Percentiles rank a stretch among this genome's conserved stretches.
These are phyloP conservation scores for Waltergamsia citrina DNA, from an alignment of 2,329 filamentous ascomycete genomes.

Conservation along the genomic window DNA sequence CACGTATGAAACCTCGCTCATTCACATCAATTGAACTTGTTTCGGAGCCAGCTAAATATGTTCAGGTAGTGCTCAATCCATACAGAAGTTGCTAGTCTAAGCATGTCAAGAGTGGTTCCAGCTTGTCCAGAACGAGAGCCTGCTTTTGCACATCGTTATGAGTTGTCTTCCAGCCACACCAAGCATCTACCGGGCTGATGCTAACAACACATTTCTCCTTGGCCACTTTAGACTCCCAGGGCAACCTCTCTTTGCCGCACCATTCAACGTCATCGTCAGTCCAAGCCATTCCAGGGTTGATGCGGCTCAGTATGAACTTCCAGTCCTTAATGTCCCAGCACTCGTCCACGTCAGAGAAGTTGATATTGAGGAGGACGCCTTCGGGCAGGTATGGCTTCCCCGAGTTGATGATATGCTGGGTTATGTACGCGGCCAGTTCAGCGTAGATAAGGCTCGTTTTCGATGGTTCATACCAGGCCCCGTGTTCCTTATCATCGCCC, in stretches of 20 bases:
- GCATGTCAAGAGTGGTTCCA: neutral
- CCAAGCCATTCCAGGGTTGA: neutral
- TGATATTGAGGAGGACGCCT: constrained; percentile 47
- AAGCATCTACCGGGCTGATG: neutral
- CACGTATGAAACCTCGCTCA: too few relatives aligned
- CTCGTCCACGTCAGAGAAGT: neutral
- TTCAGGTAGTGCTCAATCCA: too few relatives aligned
- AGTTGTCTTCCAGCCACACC: too few relatives aligned
- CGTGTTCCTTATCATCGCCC: neutral
- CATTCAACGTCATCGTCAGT: neutral
- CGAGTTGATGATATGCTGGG: constrained; percentile 40
- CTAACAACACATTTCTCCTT: neutral
- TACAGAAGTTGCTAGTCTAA: too few relatives aligned
- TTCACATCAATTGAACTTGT: neutral
- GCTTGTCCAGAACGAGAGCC: neutral
- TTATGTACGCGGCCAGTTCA: constrained; percentile 49
- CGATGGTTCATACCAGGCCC: neutral
- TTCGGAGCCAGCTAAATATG: neutral
- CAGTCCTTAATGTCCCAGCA: neutral
- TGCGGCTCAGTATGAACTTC: neutral
- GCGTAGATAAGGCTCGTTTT: constrained; percentile 11
- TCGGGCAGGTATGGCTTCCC: constrained; percentile 55
- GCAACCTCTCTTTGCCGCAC: neutral
- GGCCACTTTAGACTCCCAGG: neutral
- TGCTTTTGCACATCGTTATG: neutral